Conservation (phyloP, 2,329 filamentous ascomycete species). For the Phialophora chinensis region DNA sequence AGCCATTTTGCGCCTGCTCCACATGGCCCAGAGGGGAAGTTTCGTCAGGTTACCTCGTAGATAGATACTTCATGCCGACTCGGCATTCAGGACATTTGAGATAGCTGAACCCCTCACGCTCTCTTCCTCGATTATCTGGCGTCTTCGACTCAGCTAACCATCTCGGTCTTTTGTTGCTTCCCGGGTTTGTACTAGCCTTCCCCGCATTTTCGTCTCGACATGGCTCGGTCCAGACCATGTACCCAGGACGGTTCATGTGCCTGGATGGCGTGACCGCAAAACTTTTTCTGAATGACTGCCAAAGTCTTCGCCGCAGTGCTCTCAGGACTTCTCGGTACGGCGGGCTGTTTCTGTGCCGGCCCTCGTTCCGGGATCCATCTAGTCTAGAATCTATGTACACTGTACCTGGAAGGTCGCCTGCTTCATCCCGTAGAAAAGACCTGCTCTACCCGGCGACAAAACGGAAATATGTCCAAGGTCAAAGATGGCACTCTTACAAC, state of each 20-base stretch:
- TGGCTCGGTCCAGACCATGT: neutral
- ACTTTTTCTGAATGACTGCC: neutral
- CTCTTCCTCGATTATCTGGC: neutral
- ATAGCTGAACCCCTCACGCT: neutral
- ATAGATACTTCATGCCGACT: neutral
- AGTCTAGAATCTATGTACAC: neutral
- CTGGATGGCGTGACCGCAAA: neutral
- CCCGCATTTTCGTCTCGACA: neutral
- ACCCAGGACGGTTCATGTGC: neutral
- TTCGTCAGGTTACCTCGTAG: neutral
- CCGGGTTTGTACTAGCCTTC: neutral
- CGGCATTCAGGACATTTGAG: neutral
- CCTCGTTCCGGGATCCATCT: neutral
- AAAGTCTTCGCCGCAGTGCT: neutral
- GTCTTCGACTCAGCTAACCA: neutral
- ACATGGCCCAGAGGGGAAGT: neutral
- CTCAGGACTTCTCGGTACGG: neutral
- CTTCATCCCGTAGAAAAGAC: neutral
- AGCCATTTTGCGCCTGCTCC: constrained; percentile 7
- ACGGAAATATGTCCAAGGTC: neutral
- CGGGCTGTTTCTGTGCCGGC: neutral
- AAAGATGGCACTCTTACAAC: neutral
- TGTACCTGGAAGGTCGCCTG: neutral
- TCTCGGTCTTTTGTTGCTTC: neutral
- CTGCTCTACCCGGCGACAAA: neutral